Conservation (phyloP, 805 yeast genomes). For the Barnettozyma botsteinii region DNA sequence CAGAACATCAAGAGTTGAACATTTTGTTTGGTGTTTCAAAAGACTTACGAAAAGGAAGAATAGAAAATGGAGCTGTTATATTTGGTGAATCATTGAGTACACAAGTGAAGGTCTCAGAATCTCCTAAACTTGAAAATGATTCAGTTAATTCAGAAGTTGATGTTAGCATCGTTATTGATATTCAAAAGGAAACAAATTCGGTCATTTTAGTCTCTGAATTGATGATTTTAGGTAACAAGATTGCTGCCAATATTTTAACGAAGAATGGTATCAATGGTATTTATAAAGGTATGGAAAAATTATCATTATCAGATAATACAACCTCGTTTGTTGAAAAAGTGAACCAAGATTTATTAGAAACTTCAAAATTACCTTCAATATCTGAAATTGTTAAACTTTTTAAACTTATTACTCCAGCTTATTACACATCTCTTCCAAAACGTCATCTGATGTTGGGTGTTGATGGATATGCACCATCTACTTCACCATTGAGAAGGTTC, state of each 20-base stretch:
- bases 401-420: constrained; percentile 48
- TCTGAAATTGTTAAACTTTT: constrained; percentile 39
- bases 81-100: constrained; percentile 32
- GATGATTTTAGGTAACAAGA: constrained; percentile 75
- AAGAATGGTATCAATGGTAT: constrained; percentile 46
- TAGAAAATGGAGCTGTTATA: constrained; percentile 33
- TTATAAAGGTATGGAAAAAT: constrained; percentile 29
- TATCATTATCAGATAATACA: constrained; percentile 24
- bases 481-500: constrained; percentile 85
- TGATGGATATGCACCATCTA: constrained; percentile 59
- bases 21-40: constrained; percentile 30
- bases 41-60: constrained; percentile 28
- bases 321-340: constrained; percentile 20
- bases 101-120: constrained; percentile 14
- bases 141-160: constrained; percentile 9
- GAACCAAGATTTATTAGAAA: constrained; percentile 18
- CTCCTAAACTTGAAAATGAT: constrained; percentile 2
- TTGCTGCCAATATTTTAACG: constrained; percentile 45
- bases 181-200: constrained; percentile 38
- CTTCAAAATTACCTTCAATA: constrained; percentile 24
- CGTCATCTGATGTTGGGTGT: constrained; percentile 63
- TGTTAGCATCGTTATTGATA: constrained; percentile 19
- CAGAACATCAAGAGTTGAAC: constrained; percentile 30
- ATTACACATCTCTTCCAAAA: constrained; percentile 38
- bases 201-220: constrained; percentile 69